Evolutionary conservation across 2,329 filamentous ascomycete species (phyloP), one percentile per base, ranked within the genome.

Genomic region (Neopestalotiopsis sp.): DNA sequence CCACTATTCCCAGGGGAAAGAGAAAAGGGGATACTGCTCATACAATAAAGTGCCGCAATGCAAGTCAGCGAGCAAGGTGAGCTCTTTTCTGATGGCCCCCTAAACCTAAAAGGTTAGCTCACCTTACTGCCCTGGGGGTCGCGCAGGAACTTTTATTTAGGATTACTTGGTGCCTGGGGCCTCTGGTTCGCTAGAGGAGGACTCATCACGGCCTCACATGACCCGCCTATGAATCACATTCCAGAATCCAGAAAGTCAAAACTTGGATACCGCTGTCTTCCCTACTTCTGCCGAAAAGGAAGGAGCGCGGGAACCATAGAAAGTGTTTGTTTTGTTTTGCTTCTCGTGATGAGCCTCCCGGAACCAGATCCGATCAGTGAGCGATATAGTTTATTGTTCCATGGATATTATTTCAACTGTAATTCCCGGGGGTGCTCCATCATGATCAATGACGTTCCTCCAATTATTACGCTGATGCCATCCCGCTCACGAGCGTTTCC

Each of bases 131-230:
- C 34, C 34, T 38, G 34, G 34, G 34, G 34, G 13, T 28, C 17
- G 57, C 30, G 20, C 57, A 59, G 57, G 57, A 20, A 59, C n/a
- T 59, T 59, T 20, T 34, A n/a, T 20, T 62, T 42, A 62, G 14
- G n/a, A 10, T 62, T 17, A 24, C 17, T 42, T 64, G 38, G n/a
- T 32, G 34, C n/a, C 28, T 24, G 34, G 28, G 13, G 30, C 6
- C 12, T 38, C 38, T 49, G 38, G 38, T 64, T 64, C 61, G 38
- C 61, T 64, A 32, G 34, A 49, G 40, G 12, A 20, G 38, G 61
- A 64, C 61, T 64, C 61, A 64, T 64, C 40, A n/a, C 40, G 17
- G 12, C 59, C 61, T 64, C 61, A 64, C 61, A 38, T 66, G 63
- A 66, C 63, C 42, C 14, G 34, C 24, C 30, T 13, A 58, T 56